A percentile compares a stretch with the other conserved stretches of the same genome.
Conservation (phyloP, 2,329 filamentous ascomycete species). For the Monosporascus ibericus region DNA sequence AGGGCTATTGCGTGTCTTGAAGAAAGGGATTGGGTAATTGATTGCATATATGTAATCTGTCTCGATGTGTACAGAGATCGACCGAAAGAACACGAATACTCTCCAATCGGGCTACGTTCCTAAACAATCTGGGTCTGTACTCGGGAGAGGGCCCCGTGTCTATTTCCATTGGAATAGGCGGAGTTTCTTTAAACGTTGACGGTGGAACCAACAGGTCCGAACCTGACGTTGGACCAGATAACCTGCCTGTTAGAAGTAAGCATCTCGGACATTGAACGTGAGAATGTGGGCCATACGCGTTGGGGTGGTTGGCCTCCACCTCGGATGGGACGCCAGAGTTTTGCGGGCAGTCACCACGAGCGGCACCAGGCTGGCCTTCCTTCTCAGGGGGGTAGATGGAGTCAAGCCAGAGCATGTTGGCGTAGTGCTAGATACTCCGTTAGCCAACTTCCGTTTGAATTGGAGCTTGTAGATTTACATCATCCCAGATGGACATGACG, state of each 20-base stretch:
- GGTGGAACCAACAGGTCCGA: conserved; percentile 42
- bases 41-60: too few species aligned
- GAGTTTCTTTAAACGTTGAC: conserved; percentile 21
- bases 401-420: conserved; percentile 59
- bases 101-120: background rate
- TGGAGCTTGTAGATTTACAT: conserved; percentile 26
- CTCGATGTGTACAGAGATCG: background rate
- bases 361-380: conserved; percentile 34
- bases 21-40: too few species aligned
- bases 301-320: conserved; percentile 35
- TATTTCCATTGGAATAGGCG: background rate
- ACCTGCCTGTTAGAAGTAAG: conserved; percentile 28
- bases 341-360: conserved; percentile 42
- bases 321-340: conserved; percentile 39
- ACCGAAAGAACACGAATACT: background rate
- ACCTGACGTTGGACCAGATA: conserved; percentile 44
- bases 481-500: conserved; percentile 57
- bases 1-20: too few species aligned
- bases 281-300: conserved; percentile 24
- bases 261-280: conserved; percentile 5
- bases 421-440: conserved; percentile 32
- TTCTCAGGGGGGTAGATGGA: conserved; percentile 37
- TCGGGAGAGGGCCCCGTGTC: background rate
- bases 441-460: conserved; percentile 1
- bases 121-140: background rate